Conservation (phyloP, 768 basidiomycete species). For the Macrolepiota dolichaula region DNA sequence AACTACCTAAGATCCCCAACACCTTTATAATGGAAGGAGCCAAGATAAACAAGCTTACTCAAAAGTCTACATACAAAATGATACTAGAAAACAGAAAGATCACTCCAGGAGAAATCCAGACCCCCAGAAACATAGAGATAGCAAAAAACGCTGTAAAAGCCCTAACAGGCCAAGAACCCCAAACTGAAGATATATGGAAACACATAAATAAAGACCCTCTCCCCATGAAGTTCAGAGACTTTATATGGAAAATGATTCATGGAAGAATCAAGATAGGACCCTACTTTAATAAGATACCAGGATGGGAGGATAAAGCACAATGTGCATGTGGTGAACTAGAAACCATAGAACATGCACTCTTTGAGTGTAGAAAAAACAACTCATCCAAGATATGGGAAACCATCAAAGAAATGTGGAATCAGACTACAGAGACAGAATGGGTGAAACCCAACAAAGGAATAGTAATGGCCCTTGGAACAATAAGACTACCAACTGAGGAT, state of each 20-base stretch:
- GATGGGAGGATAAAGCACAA: constrained; percentile 2
- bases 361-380: constrained; percentile 4
- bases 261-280: constrained; percentile 13
- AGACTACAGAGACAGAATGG: not conserved
- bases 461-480: not conserved
- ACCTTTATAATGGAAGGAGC: not conserved
- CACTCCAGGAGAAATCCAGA: not conserved
- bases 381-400: constrained; percentile 5
- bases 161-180: not conserved
- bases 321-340: constrained; percentile 15
- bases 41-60: not conserved
- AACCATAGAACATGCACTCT: constrained; percentile 16
- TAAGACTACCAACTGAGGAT: not conserved
- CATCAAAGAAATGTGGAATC: constrained; percentile 4
- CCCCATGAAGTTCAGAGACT: constrained; percentile 10
- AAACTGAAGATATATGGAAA: constrained; percentile 9
- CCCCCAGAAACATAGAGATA: not conserved
- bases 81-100: not conserved
- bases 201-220: constrained; percentile 4
- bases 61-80: not conserved
- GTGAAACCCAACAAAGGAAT: not conserved
- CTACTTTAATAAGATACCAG: constrained; percentile 2
- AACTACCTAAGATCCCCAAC: not conserved
- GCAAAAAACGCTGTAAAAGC: not conserved
- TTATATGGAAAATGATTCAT: constrained; percentile 18